Evolutionary conservation across 805 yeast species (phyloP).

Genomic region (Yarrowia bubula): DNA sequence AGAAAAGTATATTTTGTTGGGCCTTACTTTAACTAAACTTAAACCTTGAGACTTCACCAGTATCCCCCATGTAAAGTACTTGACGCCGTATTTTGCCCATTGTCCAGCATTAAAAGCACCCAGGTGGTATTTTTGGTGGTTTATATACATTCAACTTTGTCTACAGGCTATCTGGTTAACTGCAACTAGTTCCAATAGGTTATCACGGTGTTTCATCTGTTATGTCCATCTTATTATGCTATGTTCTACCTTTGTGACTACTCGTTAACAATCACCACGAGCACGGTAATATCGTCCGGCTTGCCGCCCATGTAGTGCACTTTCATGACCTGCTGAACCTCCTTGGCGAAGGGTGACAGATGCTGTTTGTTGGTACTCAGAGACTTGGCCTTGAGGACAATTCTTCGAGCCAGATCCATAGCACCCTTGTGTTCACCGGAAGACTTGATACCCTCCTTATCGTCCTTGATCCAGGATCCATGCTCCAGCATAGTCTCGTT

Average conservation of each 20-base stretch:
- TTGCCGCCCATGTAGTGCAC: conserved; percentile 84
- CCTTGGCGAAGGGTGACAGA: conserved; percentile 85
- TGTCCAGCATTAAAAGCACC: too few species aligned
- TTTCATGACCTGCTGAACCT: conserved; percentile 61
- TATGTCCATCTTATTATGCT: too few species aligned
- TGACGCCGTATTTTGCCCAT: too few species aligned
- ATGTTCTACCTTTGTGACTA: neutral
- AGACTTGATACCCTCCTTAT: conserved; percentile 32
- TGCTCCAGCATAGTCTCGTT: conserved; percentile 50
- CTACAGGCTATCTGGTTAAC: too few species aligned
- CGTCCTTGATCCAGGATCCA: conserved; percentile 38
- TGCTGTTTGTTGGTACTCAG: conserved; percentile 69
- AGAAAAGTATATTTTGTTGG: too few species aligned
- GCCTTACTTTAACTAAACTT: too few species aligned
- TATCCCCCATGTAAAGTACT: too few species aligned
- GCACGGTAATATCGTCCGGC: conserved; percentile 89
- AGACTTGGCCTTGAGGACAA: conserved; percentile 65
- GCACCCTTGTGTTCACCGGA: conserved; percentile 39
- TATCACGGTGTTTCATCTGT: too few species aligned
- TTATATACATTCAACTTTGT: too few species aligned
- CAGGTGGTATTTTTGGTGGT: too few species aligned
- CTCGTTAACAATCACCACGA: conserved; percentile 58
- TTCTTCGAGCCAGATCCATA: conserved; percentile 48
- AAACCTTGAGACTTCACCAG: too few species aligned
- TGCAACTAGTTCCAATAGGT: too few species aligned